Conservation (phyloP, 495 filamentous ascomycete species). For the Podospora comata region DNA sequence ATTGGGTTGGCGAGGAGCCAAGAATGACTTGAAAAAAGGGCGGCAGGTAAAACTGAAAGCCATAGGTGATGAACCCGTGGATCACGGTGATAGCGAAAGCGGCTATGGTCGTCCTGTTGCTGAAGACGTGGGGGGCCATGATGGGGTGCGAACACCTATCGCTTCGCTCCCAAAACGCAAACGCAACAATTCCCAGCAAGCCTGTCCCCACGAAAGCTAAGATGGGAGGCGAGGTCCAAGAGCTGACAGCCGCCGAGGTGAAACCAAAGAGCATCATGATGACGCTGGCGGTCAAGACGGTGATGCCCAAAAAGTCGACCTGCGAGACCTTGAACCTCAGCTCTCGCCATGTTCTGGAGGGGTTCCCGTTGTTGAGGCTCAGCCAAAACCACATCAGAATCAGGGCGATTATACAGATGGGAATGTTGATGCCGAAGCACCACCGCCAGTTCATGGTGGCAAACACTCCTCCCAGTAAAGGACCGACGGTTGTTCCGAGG, state of each 20-base stretch:
- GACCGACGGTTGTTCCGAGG: conserved; percentile 68
- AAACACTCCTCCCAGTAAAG: conserved; percentile 72
- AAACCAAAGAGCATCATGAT: conserved; percentile 36
- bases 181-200: conserved; percentile 23
- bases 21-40: conserved; percentile 50
- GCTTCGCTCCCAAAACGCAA: conserved; percentile 30
- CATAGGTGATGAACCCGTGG: conserved; percentile 35
- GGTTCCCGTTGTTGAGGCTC: conserved; percentile 24
- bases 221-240: conserved; percentile 29
- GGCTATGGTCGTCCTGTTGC: conserved; percentile 35
- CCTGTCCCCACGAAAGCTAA: conserved; percentile 23
- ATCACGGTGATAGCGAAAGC: conserved; percentile 29
- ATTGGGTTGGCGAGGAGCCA: conserved; percentile 31
- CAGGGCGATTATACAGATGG: conserved; percentile 26
- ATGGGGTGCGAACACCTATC: conserved; percentile 31
- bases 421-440: conserved; percentile 34
- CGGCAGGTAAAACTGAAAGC: conserved; percentile 46
- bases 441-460: conserved; percentile 45
- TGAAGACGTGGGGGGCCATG: conserved; percentile 37
- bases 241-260: conserved; percentile 27
- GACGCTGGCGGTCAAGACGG: conserved; percentile 31
- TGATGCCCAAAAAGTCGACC: conserved; percentile 33
- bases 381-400: conserved; percentile 34
- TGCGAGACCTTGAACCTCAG: conserved; percentile 18
- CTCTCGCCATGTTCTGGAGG: conserved; percentile 1